Conservation (phyloP, 768 basidiomycete genomes). For the Termitomyces titanicus region DNA sequence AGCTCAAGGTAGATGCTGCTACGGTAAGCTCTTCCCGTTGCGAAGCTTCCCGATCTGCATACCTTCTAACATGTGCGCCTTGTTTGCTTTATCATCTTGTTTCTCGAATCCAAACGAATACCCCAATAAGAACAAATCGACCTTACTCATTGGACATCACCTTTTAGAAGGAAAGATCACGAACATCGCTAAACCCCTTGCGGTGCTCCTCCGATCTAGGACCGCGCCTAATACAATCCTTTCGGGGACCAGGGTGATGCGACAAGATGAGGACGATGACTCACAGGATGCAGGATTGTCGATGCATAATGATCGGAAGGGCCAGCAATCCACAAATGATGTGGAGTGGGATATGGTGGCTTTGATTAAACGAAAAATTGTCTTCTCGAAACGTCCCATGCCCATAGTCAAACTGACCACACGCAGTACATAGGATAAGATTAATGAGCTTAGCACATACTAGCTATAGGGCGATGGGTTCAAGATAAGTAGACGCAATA, state of each 20-base stretch:
- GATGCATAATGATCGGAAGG: conserved; percentile 16
- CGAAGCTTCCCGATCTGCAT: neutral
- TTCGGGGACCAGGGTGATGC: conserved; percentile 16
- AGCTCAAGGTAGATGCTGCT: conserved; percentile 56
- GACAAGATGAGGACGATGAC: conserved; percentile 13
- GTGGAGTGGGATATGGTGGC: conserved; percentile 60
- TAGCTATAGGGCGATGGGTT: too few species aligned
- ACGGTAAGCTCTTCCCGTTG: conserved; percentile 37
- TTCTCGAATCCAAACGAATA: neutral
- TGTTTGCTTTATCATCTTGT: neutral
- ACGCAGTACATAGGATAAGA: neutral
- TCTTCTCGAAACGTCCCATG: conserved; percentile 82
- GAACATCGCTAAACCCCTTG: conserved; percentile 74
- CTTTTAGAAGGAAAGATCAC: conserved; percentile 85
- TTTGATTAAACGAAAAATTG: conserved; percentile 76
- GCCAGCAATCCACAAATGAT: conserved; percentile 8
- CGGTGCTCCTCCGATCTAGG: conserved; percentile 56
- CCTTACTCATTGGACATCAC: conserved; percentile 82
- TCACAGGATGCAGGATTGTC: conserved; percentile 14
- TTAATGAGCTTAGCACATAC: too few species aligned
- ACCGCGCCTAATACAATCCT: conserved; percentile 4
- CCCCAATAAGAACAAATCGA: conserved; percentile 62
- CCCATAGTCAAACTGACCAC: conserved; percentile 43
- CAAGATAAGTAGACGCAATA: neutral
- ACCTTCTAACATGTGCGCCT: neutral